Base-by-base conservation (phyloP, 2,329 filamentous ascomycete genomes). In the Hymenoscyphus fraxineus region DNA sequence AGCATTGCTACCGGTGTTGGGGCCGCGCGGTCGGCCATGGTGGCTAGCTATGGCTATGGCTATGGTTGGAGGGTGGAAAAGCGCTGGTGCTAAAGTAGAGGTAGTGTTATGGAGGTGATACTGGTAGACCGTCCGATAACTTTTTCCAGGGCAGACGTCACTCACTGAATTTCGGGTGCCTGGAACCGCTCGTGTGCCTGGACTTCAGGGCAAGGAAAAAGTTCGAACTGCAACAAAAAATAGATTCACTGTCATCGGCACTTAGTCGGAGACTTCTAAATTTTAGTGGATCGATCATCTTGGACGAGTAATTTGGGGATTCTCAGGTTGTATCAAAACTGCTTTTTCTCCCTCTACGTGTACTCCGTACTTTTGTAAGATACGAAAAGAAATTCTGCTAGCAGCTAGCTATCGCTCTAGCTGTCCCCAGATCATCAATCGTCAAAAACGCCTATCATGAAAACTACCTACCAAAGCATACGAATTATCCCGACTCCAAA, bases 1-100 rank as follows among this genome's bases (percentile, higher is more conserved):
- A 93, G 81, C 64, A 93, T 81, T 66, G 85, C 84, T 10, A 71
- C 22, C 2, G 70, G 68, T 0, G 72, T 70, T 6, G 74, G 73
- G 6, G 69, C 68, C 41, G 68, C 31, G 15, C 69, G 69, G 51
- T 74, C 73, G 60, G 72, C 67, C 73, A 75, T 74, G 12, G 67
- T 61, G 13, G 58, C 27, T 27, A 27, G 22, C 22, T 44, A 60
- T 51, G n/a, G 22, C 22, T 44, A 60, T 51, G n/a, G 44, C 22
- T 13, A 51, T 10, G 44, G 44, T 13, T 19, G 12, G 47, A 38
- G 19, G 58, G 16, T 31, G 12, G 19, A 39, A 15, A 41, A 19
- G 38, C 15, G 57, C 19, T n/a, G 22, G 6, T 38, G 27, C 27
- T 27, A 27, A 27, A 27, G 27, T 32, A 12, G 10, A 4, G 3